phyloP scores from a whole-genome alignment of 2,329 filamentous ascomycete genomes.

The Fusarium duplospermum region DNA sequence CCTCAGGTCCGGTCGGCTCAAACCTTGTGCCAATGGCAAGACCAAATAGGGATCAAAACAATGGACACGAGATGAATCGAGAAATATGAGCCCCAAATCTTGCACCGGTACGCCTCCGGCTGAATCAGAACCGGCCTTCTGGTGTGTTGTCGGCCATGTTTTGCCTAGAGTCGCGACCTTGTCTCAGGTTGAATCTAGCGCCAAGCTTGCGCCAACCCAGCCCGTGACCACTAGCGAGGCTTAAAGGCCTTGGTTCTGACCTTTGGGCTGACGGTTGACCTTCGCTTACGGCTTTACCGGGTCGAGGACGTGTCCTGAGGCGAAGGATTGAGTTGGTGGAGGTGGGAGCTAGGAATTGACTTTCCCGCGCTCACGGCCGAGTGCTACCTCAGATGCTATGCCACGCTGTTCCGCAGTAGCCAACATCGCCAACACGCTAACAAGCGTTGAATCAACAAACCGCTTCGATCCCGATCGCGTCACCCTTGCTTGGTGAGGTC shows the following conservation, averaged over 20 bases:
- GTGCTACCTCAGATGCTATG: conserved; percentile 23
- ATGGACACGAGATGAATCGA: neutral
- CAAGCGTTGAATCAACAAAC: conserved; percentile 8
- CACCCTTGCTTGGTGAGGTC: conserved; percentile 15
- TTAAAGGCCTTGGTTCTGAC: conserved; percentile 1
- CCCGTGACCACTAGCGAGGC: conserved; percentile 12
- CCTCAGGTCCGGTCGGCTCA: neutral
- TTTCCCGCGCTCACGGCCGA: conserved; percentile 24
- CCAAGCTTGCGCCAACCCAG: conserved; percentile 20
- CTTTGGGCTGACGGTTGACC: neutral
- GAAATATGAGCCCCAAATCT: neutral
- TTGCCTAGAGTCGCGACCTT: conserved; percentile 7
- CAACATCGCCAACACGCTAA: conserved; percentile 19
- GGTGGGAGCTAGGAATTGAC: conserved; percentile 15
- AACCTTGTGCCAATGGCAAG: neutral
- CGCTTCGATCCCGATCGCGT: conserved; percentile 22
- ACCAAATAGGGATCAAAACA: neutral
- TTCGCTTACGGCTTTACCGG: conserved; percentile 7
- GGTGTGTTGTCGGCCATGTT: neutral
- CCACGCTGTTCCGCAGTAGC: conserved; percentile 24
- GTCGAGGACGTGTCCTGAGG: neutral
- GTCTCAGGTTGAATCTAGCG: conserved; percentile 36
- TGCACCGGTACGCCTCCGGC: neutral
- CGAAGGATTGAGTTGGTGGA: neutral
- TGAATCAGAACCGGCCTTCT: neutral